Evolutionary conservation across 352 stramenopile species (phyloP), one percentile per base, ranked within the genome.

Genomic region (Globisporangium ultimum): DNA sequence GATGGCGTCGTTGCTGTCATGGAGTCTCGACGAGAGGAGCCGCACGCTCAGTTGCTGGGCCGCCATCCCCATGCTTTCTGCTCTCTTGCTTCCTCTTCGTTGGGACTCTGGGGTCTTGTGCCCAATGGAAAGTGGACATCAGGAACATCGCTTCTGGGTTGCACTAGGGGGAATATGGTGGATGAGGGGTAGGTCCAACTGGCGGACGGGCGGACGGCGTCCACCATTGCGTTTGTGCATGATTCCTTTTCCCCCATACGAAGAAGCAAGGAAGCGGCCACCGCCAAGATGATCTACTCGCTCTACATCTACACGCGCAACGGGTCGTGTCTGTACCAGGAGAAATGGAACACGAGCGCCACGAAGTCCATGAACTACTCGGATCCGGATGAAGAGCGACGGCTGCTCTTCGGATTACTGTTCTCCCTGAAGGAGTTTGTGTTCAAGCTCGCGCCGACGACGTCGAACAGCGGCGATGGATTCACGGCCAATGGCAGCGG

Each of bases 351-450:
- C 52, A 59, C 70, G 21, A 45, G 42, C 28, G 52, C 73, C 9
- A 76, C 68, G 53, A 94, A 80, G 65, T 78, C 68, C 17, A 77
- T 88, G 58, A 91, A 68, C 60, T 90, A 91, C 54, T 72, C 71
- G 12, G 88, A 97, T 51, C 81, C 88, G 17, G 86, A 92, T 18
- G 89, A 97, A 66, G 83, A 96, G 68, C 93, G 94, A 71, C 80
- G 88, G n/a, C 76, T 97, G 60, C 81, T 97, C 34, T 97, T 97
- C 53, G 89, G 91, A 0, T 79, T 97, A 61, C 77, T 97, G 47
- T 97, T 97, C 73, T 97, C 88, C 54, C 75, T 97, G 53, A 97
- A 97, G 64, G 87, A 95, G 63, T 93, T 95, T 42, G 80, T 93
- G 15, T 74, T 76, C 61, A 95, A 92, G 65, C 76, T 93, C 41